These are phyloP conservation scores for Fonsecaea monophora DNA, from an alignment of 2,329 filamentous ascomycete genomes.

Conservation along the genomic window DNA sequence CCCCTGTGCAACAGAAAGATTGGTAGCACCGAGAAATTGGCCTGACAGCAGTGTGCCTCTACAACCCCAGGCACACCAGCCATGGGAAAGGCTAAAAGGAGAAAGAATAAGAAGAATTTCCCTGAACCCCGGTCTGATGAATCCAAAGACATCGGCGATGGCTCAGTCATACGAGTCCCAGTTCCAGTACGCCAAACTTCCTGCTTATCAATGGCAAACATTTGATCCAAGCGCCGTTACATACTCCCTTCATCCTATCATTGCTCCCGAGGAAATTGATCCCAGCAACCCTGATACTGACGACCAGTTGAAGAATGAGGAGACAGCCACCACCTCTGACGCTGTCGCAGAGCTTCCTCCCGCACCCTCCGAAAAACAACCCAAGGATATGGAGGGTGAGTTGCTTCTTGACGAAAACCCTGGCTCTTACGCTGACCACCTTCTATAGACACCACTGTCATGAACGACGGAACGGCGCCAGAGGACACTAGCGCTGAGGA, in stretches of 20 bases:
- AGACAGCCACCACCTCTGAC: slow-evolving; percentile 13
- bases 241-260: slow-evolving; percentile 47
- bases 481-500: background rate
- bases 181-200: slow-evolving; percentile 57
- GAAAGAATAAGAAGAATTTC: slow-evolving; percentile 46
- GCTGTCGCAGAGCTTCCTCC: slow-evolving; percentile 15
- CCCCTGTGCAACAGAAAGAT: slow-evolving; percentile 30
- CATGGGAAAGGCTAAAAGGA: slow-evolving; percentile 49
- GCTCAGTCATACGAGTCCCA: slow-evolving; percentile 42
- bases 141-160: slow-evolving; percentile 49
- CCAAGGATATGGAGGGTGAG: slow-evolving; percentile 31
- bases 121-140: slow-evolving; percentile 42
- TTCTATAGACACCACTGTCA: slow-evolving; percentile 1
- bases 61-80: slow-evolving; percentile 42
- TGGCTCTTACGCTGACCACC: background rate
- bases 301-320: slow-evolving; percentile 32
- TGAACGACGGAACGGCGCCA: background rate
- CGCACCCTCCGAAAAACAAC: slow-evolving; percentile 10
- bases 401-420: background rate
- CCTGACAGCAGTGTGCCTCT: slow-evolving; percentile 15
- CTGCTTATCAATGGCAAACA: slow-evolving; percentile 52
- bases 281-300: slow-evolving; percentile 36
- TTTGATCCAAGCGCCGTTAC: slow-evolving; percentile 50
- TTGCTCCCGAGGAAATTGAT: slow-evolving; percentile 31
- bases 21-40: slow-evolving; percentile 22